phyloP scores from a whole-genome alignment of 108 stramenopile genomes.

The Skeletonema marinoi region DNA sequence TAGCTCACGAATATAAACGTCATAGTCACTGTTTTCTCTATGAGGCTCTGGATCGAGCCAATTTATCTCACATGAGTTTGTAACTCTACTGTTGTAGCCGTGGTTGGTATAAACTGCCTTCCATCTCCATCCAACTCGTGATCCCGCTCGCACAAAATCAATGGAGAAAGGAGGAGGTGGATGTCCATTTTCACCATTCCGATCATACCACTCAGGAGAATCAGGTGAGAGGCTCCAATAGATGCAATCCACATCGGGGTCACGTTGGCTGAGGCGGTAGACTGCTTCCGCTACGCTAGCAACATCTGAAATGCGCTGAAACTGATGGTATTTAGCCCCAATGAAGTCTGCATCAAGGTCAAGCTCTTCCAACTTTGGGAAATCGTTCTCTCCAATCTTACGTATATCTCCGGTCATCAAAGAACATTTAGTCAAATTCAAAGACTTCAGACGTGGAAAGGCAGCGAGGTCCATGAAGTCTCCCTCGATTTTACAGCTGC shows the following conservation, averaged over 20 bases:
- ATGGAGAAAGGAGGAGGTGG: background rate
- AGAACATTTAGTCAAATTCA: too few species aligned
- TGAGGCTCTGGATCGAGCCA: background rate
- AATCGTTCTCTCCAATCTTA: too few species aligned
- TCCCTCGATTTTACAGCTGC: too few species aligned
- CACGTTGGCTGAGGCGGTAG: background rate
- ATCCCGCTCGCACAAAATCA: background rate
- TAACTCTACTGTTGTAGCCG: background rate
- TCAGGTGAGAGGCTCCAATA: background rate
- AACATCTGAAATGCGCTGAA: background rate
- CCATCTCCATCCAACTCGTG: background rate
- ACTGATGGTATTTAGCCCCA: too few species aligned
- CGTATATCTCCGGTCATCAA: too few species aligned
- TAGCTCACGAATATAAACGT: background rate
- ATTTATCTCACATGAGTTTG: background rate
- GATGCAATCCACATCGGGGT: background rate
- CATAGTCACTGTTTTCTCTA: background rate
- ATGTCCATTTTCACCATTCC: too few species aligned
- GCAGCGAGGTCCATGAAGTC: too few species aligned
- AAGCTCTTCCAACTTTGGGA: too few species aligned
- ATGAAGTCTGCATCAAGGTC: too few species aligned
- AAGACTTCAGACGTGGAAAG: too few species aligned
- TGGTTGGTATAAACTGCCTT: too few species aligned
- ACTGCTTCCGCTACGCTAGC: background rate
- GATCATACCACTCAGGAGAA: background rate